Evolutionary conservation across 345 rosid species (phyloP).

Genomic region (Populus simonii): DNA sequence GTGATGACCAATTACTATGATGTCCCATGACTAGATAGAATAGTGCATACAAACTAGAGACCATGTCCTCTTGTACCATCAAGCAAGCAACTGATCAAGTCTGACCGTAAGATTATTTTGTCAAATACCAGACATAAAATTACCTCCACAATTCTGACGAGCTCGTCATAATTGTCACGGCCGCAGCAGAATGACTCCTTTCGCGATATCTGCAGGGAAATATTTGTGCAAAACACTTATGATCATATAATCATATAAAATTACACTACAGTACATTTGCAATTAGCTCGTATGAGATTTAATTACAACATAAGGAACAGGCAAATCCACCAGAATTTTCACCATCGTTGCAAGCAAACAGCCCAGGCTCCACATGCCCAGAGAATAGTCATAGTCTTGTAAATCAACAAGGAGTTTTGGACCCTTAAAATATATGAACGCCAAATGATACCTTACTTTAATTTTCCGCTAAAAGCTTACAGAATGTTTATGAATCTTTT

Average conservation of each 20-base stretch:
- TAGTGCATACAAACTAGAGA: neutral
- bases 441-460: conserved; percentile 4
- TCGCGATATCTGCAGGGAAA: conserved; percentile 67
- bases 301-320: too few relatives aligned
- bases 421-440: conserved; percentile 82
- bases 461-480: neutral
- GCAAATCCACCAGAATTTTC: conserved; percentile 17
- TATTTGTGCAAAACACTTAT: too few relatives aligned
- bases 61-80: neutral
- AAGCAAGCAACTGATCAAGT: neutral
- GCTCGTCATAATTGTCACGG: conserved; percentile 90
- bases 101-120: neutral
- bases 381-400: conserved; percentile 93
- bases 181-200: conserved; percentile 98
- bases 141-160: conserved; percentile 94
- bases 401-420: conserved; percentile 92
- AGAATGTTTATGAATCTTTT: too few relatives aligned
- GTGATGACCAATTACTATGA: neutral
- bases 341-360: conserved; percentile 99
- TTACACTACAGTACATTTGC: too few relatives aligned
- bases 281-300: too few relatives aligned
- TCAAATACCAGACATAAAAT: neutral
- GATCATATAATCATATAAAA: too few relatives aligned
- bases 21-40: too few relatives aligned
- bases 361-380: conserved; percentile 99